Evolutionary conservation across 805 yeast species (phyloP), one percentile per base, ranked within the genome.

Genomic region (Nakazawaea wickerhamii): DNA sequence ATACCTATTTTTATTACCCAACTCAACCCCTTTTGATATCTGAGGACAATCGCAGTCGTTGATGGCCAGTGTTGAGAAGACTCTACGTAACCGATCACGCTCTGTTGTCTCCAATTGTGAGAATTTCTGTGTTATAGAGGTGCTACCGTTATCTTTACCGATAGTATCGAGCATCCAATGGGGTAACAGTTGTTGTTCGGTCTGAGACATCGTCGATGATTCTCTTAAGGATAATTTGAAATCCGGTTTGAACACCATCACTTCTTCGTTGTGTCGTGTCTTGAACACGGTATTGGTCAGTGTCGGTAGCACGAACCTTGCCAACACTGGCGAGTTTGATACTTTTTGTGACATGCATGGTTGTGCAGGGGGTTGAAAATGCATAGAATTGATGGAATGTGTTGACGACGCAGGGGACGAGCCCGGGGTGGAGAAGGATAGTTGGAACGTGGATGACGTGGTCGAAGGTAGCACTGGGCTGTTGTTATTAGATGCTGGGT

Each of bases 1-100:
- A 66, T 90, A 90, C 46, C 98, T 65, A 60, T 90, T 88, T 55
- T 89, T 89, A 41, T 72, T 60, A 20, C 95, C 91, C 33, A 79
- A 70, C 59, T 88, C 95, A 32, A 89, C 79, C 5, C 96, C 96
- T 4, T 83, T 77, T 27, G 81, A 75, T 25, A 85, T 73, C 22
- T 67, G 57, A 18, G 79, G 77, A 2, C 63, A 55, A 3, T 57
- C 64, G 5, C 27, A 22, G 10, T 47, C 43, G n/a, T 39, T 34
- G n/a, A 32, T 30, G 10, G 41, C 42, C 3, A 46, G 54, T 33
- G 55, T 51, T 13, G 54, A 47, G 13, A 69, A 55, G 1, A 71
- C 75, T 34, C 63, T 57, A 45, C 79, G 77, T 44, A 89, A 67
- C 32, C 97, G 67, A 14, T 68, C 70, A 48, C 78, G 77, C 57